These are phyloP conservation scores for Globisporangium perplexum DNA, from an alignment of 352 stramenopile species.

Conservation along the genomic window DNA sequence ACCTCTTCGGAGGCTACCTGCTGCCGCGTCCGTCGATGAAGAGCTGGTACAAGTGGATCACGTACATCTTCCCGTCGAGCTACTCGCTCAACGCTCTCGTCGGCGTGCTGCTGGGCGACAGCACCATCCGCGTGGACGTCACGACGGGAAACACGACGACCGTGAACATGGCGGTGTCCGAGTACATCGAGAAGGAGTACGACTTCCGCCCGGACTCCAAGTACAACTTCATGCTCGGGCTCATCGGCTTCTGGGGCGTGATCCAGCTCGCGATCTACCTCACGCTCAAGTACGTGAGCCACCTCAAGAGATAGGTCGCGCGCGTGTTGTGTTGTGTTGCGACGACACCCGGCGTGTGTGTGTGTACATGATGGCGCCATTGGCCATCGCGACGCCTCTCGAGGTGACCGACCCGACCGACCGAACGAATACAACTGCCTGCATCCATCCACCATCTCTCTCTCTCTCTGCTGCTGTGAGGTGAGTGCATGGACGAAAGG, in stretches of 20 bases:
- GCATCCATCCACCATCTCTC: too few species aligned
- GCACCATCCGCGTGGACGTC: background rate
- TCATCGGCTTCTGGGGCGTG: slow-evolving; percentile 21
- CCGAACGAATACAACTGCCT: too few species aligned
- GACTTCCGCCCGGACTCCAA: slow-evolving; percentile 19
- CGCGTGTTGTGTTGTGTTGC: too few species aligned
- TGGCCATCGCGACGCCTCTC: too few species aligned
- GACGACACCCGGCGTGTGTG: too few species aligned
- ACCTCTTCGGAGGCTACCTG: slow-evolving; percentile 34
- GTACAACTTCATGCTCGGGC: slow-evolving; percentile 16
- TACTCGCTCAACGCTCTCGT: slow-evolving; percentile 18
- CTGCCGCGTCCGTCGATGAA: slow-evolving; percentile 16
- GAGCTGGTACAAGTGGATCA: slow-evolving; percentile 24
- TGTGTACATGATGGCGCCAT: too few species aligned
- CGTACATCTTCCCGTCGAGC: slow-evolving; percentile 20
- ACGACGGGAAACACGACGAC: background rate
- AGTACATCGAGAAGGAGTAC: slow-evolving; percentile 18
- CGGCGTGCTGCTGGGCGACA: slow-evolving; percentile 10
- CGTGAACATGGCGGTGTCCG: background rate
- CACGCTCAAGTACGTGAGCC: slow-evolving; percentile 42
- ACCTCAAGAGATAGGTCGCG: slow-evolving; percentile 35
- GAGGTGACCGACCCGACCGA: too few species aligned
- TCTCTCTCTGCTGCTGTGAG: too few species aligned
- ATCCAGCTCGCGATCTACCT: slow-evolving; percentile 37
- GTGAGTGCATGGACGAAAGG: too few species aligned